These are phyloP conservation scores for Orbilia javanica DNA, from an alignment of 2,329 filamentous ascomycete genomes.

Conservation along the genomic window DNA sequence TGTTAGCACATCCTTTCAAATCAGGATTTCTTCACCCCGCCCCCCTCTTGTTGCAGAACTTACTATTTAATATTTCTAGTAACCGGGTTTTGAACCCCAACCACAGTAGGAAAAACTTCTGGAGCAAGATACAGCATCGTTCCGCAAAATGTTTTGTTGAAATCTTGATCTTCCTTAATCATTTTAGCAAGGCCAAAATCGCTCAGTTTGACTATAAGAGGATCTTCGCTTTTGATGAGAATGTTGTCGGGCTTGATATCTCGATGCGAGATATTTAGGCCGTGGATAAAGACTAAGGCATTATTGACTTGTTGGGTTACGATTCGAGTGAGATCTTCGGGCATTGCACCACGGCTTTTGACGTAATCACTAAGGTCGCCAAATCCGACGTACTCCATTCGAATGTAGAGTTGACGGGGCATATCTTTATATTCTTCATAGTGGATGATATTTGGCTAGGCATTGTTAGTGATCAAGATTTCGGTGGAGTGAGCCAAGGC, in stretches of 20 bases:
- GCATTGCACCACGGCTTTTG: conserved; percentile 72
- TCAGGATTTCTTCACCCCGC: no score
- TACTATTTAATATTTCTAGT: conserved; percentile 55
- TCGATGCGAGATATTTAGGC: conserved; percentile 91
- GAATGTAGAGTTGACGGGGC: conserved; percentile 85
- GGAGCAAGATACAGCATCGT: conserved; percentile 96
- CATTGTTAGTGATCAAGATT: conserved; percentile 47
- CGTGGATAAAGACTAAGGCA: conserved; percentile 87
- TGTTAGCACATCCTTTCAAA: conserved; percentile 64
- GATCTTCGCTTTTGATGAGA: conserved; percentile 78
- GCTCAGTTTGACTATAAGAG: conserved; percentile 87
- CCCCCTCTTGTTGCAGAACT: conserved; percentile 61
- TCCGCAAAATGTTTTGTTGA: conserved; percentile 95
- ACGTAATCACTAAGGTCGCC: conserved; percentile 87
- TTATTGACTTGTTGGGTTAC: conserved; percentile 83
- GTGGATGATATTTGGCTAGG: conserved; percentile 84
- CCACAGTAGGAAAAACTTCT: conserved; percentile 83
- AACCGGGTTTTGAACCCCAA: conserved; percentile 59
- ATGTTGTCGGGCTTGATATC: conserved; percentile 99
- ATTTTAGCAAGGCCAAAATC: conserved; percentile 98
- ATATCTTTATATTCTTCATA: conserved; percentile 91
- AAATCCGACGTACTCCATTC: conserved; percentile 90
- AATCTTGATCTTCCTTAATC: conserved; percentile 88
- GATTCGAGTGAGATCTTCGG: conserved; percentile 76
- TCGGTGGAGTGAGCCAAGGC: not conserved